Evolutionary conservation across 1,139 yeast genomes (phyloP), one percentile per base, ranked within the genome.

Genomic region (Yamadazyma diospyri): DNA sequence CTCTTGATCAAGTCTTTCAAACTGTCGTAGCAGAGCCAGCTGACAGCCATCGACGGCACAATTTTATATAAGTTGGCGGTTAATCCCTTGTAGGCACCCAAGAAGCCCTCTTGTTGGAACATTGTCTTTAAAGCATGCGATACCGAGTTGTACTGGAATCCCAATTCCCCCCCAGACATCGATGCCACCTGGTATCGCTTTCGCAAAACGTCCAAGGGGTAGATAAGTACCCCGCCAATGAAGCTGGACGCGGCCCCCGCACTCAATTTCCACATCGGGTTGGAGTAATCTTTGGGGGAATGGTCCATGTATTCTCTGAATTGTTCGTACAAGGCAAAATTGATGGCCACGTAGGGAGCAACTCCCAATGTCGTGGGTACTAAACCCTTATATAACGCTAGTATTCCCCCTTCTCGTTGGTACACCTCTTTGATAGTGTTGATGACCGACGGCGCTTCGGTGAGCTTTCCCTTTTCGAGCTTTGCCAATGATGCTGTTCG

Each of bases 341-440:
- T 92, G 35, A 92, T 72, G 3, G 96, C 96, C 27, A 87, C 97
- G 50, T 89, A 92, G 1, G 98, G 97, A 1, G 96, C 97, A 10
- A 92, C 97, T 1, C 97, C 97, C 43, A 86, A 59, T 2, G 89
- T 77, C 0, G 98, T 89, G 5, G 97, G 97, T 39, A 81, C 66
- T 7, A 89, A 66, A 4, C 98, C 98, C 35, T 92, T 69, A 53
- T 86, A 92, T 13, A 89, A 65, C 0, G 92, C 95, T 4, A 57
- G 41, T 5, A 86, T 21, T 0, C 96, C 96, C 18, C 98, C 97
- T 59, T 92, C 98, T 12, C 70, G 72, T 10, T 50, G 49, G 56
- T 81, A 84, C 14, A 88, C 87, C 16, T 70, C 66, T 25, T 48
- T 49, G 35, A 84, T 57, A 2, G 88, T 72, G 17, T 67, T 62